Base-by-base conservation (phyloP, 805 yeast species). In the Suhomyces faveliae region DNA sequence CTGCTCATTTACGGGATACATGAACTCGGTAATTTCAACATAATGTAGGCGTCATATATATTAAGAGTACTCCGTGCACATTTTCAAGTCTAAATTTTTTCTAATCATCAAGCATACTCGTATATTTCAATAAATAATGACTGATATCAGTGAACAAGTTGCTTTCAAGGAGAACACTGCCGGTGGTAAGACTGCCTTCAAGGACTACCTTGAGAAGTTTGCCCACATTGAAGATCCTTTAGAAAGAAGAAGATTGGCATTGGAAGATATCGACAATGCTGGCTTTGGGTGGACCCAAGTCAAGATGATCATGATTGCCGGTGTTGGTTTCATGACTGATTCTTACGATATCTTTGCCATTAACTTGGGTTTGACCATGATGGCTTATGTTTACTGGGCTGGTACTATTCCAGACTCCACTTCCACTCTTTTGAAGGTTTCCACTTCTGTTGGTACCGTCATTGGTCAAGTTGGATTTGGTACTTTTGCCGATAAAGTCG, bases 251-350 rank as follows among this genome's bases (percentile, higher is more conserved):
- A 80, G 91, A 75, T 72, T 87, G 62, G 95, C 95, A 38, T 73
- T 87, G 63, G 89, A 86, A 66, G 87, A 86, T 63, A 87, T 87
- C 54, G 96, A 87, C 68, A 83, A 84, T 56, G 87, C 89, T 46
- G 68, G 76, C 0, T 87, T 87, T 57, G 88, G 91, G 49, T 84
- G 90, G 94, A 84, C 87, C 61, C 94, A 87, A 61, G 68, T 87
- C 46, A 81, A 89, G 70, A 87, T 89, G 75, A 86, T 88, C 59
- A 64, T 80, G 68, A 89, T 88, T 64, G 96, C 96, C 70, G 74
- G 97, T 76, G 94, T 89, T 55, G 97, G 97, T 66, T 89, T 89
- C 81, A 68, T 90, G 70, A 89, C 96, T 23, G 97, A 89, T 71
- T 82, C 96, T 47, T 89, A 90, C 69, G 96, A 90, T 76, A 87